Conservation (phyloP, 768 basidiomycete species). For the Rickenella mellea region DNA sequence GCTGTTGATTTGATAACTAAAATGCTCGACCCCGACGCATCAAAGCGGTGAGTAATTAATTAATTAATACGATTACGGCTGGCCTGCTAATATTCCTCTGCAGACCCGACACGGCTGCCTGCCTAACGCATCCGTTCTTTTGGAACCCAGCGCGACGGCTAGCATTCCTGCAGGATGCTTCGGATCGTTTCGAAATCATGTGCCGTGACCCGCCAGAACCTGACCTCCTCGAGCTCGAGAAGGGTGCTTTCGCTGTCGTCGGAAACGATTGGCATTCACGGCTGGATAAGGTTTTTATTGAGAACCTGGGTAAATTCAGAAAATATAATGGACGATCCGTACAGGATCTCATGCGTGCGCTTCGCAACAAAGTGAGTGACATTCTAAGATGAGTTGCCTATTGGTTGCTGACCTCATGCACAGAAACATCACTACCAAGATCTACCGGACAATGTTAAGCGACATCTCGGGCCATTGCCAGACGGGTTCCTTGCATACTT, state of each 20-base stretch:
- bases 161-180: slow-evolving; percentile 93
- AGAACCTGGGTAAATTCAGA: slow-evolving; percentile 92
- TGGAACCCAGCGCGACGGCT: slow-evolving; percentile 85
- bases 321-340: slow-evolving; percentile 92
- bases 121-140: slow-evolving; percentile 91
- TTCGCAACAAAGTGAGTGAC: slow-evolving; percentile 82
- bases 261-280: slow-evolving; percentile 85
- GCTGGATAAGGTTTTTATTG: slow-evolving; percentile 83
- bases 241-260: slow-evolving; percentile 57
- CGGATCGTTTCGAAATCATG: slow-evolving; percentile 98
- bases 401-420: too few relatives aligned
- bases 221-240: slow-evolving; percentile 67
- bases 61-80: background rate
- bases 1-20: slow-evolving; percentile 67
- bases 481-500: slow-evolving; percentile 91
- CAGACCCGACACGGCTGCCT: slow-evolving; percentile 84
- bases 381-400: slow-evolving; percentile 1
- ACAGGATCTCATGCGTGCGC: slow-evolving; percentile 83
- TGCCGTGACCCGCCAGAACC: slow-evolving; percentile 82
- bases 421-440: slow-evolving; percentile 99
- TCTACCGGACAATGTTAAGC: slow-evolving; percentile 83
- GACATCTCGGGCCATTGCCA: slow-evolving; percentile 83
- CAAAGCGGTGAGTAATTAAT: slow-evolving; percentile 50
- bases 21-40: slow-evolving; percentile 76
- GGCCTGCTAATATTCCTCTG: slow-evolving; percentile 3